Evolutionary conservation across 2,329 filamentous ascomycete species (phyloP).

Genomic region (Exophiala sideris): DNA sequence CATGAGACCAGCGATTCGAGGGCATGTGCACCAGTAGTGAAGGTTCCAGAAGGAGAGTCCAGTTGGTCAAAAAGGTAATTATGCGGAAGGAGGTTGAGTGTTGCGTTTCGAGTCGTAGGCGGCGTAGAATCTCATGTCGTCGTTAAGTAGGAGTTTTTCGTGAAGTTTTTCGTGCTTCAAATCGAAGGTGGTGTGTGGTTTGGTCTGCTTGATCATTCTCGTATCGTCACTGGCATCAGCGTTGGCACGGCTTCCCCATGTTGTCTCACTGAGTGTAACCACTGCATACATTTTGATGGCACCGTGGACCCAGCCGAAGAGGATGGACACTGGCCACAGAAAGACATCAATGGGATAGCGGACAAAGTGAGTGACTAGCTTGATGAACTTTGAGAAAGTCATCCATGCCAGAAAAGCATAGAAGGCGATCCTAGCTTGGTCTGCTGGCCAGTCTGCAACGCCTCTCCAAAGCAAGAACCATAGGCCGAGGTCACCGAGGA

Average conservation of each 20-base stretch:
- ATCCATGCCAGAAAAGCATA: slow-evolving; percentile 68
- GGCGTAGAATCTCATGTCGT: slow-evolving; percentile 20
- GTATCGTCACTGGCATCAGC: slow-evolving; percentile 78
- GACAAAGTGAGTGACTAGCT: slow-evolving; percentile 80
- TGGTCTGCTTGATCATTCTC: slow-evolving; percentile 52
- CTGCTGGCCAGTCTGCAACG: slow-evolving; percentile 58
- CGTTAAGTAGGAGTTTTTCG: slow-evolving; percentile 20
- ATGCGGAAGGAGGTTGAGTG: slow-evolving; percentile 17
- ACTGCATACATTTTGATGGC: slow-evolving; percentile 88
- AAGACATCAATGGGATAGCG: slow-evolving; percentile 77
- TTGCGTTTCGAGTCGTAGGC: slow-evolving; percentile 19
- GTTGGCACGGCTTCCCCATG: slow-evolving; percentile 90
- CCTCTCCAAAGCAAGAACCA: slow-evolving; percentile 67
- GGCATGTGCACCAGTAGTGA: not conserved
- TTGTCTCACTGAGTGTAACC: slow-evolving; percentile 81
- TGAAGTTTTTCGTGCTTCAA: slow-evolving; percentile 17
- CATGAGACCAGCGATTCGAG: slow-evolving; percentile 7
- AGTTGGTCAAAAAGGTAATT: not conserved
- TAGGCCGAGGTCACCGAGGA: slow-evolving; percentile 71
- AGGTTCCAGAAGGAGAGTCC: not conserved
- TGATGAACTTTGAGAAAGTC: slow-evolving; percentile 87
- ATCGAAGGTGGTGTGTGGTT: slow-evolving; percentile 10
- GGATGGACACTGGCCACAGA: slow-evolving; percentile 76
- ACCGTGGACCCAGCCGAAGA: slow-evolving; percentile 92
- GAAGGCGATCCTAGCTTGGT: slow-evolving; percentile 55